phyloP scores from a whole-genome alignment of 768 basidiomycete species.

The Pisolithus marmoratus region DNA sequence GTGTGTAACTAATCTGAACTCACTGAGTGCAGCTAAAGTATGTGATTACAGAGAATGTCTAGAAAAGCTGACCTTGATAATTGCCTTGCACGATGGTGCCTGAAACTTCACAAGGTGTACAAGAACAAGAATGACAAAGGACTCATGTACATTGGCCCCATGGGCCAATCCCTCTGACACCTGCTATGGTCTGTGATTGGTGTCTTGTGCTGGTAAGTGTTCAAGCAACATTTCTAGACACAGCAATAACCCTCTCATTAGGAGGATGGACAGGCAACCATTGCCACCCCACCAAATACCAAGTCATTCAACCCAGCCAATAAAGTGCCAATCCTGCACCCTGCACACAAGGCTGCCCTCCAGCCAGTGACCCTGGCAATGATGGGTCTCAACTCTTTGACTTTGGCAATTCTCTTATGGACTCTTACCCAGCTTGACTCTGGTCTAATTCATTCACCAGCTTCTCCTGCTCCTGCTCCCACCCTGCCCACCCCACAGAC shows the following conservation, averaged over 20 bases:
- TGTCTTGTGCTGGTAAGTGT: too few species aligned
- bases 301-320: neutral
- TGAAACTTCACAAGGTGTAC: conserved; percentile 3
- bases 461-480: neutral
- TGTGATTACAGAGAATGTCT: too few species aligned
- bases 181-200: too few species aligned
- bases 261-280: conserved; percentile 5
- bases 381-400: neutral
- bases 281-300: conserved; percentile 1
- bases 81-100: neutral
- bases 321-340: conserved; percentile 2
- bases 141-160: too few species aligned
- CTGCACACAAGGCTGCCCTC: neutral
- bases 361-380: neutral
- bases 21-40: too few species aligned
- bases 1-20: too few species aligned
- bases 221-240: conserved; percentile 5
- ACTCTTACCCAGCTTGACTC: neutral
- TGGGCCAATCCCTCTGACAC: too few species aligned
- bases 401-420: conserved; percentile 3
- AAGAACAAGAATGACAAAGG: too few species aligned
- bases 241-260: neutral
- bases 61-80: neutral
- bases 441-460: neutral
- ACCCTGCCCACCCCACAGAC: neutral